Base-by-base conservation (phyloP, 1,139 yeast genomes). In the Eremothecium gossypii region DNA sequence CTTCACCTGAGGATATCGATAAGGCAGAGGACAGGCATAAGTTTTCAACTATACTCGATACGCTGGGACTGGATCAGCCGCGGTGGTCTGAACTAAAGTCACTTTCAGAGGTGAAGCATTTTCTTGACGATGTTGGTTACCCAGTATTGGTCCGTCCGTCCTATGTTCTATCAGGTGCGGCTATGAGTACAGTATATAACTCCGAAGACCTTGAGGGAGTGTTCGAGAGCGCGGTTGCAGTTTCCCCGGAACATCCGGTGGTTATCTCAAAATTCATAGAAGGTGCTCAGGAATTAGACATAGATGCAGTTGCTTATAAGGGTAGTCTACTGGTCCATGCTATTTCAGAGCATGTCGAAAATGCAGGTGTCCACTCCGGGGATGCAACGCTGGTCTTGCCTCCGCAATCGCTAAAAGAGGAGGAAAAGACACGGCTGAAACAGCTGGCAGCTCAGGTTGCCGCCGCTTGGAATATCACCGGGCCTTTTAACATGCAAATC, bases 351-450 rank as follows among this genome's bases (percentile, higher is more conserved):
- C 98, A 91, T 65, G 94, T 89, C 56, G 98, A 91, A 70, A 87
- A 91, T 60, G 98, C 98, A 14, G 98, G 98, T 71, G 87, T 91
- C 43, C 98, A 91, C 68, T 87, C 97, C 37, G 98, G 98, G 66
- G 98, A 91, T 67, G 98, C 98, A 39, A 87, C 97, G 33, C 76
- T 91, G 58, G 80, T 91, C 41, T 73, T 91, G 48, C 98, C 98
- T 46, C 97, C 98, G 39, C 94, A 82, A 63, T 68, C 71, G 48
- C 68, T 84, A 47, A 74, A 79, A 27, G 78, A 77, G 36, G 69
- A 65, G 8, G 69, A 79, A 41, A 71, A 83, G 70, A 64, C 52
- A 27, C 74, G 91, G 61, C 69, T 85, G 51, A 82, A 81, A 63
- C 82, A 70, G 36, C 83, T 89, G 55, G 87, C 98, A 41, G 91